phyloP scores from a whole-genome alignment of 2,329 filamentous ascomycete species.

The Alternaria conjuncta region DNA sequence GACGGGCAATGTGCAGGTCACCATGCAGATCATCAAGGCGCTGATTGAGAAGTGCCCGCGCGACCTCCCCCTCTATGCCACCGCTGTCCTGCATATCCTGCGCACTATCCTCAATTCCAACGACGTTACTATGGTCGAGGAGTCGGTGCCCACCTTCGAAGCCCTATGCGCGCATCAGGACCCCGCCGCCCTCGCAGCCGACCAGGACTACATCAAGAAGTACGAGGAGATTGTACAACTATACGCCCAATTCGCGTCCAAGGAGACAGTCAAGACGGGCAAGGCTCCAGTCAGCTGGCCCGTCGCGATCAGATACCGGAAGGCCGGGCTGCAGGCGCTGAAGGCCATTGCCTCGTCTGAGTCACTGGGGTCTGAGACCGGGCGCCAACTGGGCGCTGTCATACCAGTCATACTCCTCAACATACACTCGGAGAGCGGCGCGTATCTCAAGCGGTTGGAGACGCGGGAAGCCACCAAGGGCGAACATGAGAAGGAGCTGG shows the following conservation, averaged over 20 bases:
- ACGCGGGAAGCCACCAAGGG: constrained; percentile 72
- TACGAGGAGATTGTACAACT: constrained; percentile 82
- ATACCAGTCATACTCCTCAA: constrained; percentile 88
- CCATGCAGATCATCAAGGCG: constrained; percentile 87
- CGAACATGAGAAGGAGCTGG: constrained; percentile 69
- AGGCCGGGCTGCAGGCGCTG: constrained; percentile 69
- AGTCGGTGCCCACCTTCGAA: constrained; percentile 84
- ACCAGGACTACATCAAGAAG: constrained; percentile 80
- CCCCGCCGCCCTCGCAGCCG: constrained; percentile 80
- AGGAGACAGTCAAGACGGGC: constrained; percentile 54
- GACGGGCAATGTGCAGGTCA: constrained; percentile 93
- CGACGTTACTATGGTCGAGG: constrained; percentile 92
- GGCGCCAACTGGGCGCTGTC: constrained; percentile 77
- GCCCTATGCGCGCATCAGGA: constrained; percentile 91
- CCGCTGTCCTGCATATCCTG: constrained; percentile 83
- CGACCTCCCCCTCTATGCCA: constrained; percentile 87
- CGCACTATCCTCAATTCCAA: constrained; percentile 81
- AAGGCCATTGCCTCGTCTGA: constrained; percentile 82
- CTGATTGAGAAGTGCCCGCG: constrained; percentile 92
- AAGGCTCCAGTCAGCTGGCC: constrained; percentile 68
- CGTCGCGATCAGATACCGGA: constrained; percentile 69
- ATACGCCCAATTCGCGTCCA: constrained; percentile 82
- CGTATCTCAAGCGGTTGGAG: constrained; percentile 72
- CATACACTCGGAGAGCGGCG: constrained; percentile 75
- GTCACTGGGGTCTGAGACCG: constrained; percentile 74